Conservation (phyloP, 1,284 basidiomycete species). For the Boletus sp. region DNA sequence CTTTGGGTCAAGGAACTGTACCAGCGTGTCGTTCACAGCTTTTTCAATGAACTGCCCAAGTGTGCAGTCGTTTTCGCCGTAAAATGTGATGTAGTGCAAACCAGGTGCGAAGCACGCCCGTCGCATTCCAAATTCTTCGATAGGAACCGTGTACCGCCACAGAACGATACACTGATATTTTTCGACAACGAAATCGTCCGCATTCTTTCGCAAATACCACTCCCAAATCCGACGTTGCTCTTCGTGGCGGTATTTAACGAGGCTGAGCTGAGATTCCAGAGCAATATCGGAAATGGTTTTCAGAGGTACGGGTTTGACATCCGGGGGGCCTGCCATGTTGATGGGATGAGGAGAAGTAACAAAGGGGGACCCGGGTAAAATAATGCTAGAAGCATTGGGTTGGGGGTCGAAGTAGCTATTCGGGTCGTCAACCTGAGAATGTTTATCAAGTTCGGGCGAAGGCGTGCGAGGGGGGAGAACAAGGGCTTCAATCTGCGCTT, state of each 20-base stretch:
- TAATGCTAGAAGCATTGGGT: constrained; percentile 29
- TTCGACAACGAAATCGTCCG: constrained; percentile 86
- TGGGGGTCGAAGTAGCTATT: constrained; percentile 50
- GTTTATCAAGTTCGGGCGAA: constrained; percentile 34
- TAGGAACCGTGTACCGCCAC: constrained; percentile 76
- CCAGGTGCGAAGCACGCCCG: constrained; percentile 73
- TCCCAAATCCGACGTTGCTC: constrained; percentile 90
- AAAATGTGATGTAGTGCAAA: constrained; percentile 83
- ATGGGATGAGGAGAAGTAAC: constrained; percentile 35
- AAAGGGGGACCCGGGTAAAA: constrained; percentile 32
- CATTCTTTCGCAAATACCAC: constrained; percentile 85
- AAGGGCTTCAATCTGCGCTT: constrained; percentile 72
- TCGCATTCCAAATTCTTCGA: constrained; percentile 62
- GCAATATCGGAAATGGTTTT: constrained; percentile 64
- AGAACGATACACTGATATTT: constrained; percentile 90
- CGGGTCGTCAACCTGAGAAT: constrained; percentile 32
- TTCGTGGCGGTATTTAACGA: constrained; percentile 78
- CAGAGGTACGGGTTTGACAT: constrained; percentile 48
- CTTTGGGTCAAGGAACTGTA: constrained; percentile 70
- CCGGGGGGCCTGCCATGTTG: constrained; percentile 25
- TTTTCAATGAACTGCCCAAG: constrained; percentile 92
- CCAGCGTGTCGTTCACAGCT: constrained; percentile 69
- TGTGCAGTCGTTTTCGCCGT: constrained; percentile 91
- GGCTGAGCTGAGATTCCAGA: constrained; percentile 70
- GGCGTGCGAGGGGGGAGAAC: constrained; percentile 55